Percentiles rank a stretch among this genome's conserved stretches.
phyloP scores from a whole-genome alignment of 2,329 filamentous ascomycete genomes.

The Clarireedia hainanense region DNA sequence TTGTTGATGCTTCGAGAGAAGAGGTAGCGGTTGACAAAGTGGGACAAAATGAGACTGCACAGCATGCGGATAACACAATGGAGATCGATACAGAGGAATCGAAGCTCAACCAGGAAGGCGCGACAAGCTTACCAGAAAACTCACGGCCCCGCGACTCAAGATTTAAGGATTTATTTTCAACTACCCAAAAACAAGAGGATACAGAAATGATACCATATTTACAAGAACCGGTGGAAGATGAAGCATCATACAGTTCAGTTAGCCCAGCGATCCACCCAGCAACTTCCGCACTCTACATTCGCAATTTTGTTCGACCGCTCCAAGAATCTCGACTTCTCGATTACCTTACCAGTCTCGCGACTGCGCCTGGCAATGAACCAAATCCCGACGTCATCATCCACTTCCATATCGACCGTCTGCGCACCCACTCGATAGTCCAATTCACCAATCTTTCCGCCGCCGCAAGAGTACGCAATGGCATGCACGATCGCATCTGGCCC shows the following conservation, averaged over 20 bases:
- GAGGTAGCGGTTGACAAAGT: conserved; percentile 12
- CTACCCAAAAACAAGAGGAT: conserved; percentile 7
- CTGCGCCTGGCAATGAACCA: conserved; percentile 42
- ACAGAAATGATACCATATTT: conserved; percentile 13
- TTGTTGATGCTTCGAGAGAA: conserved; percentile 15
- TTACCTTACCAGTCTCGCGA: conserved; percentile 63
- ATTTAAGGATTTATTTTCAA: conserved; percentile 38
- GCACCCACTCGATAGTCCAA: conserved; percentile 77
- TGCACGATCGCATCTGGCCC: conserved; percentile 80
- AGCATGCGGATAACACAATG: conserved; percentile 1
- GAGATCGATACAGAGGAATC: conserved; percentile 6
- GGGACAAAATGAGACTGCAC: background rate
- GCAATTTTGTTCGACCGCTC: conserved; percentile 82
- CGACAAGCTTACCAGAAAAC: conserved; percentile 5
- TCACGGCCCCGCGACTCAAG: conserved; percentile 32
- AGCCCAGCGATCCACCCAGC: conserved; percentile 60
- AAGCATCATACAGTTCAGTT: conserved; percentile 28
- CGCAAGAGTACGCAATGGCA: conserved; percentile 62
- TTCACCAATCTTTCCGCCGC: conserved; percentile 66
- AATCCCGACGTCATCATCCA: conserved; percentile 50
- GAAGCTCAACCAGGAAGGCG: background rate
- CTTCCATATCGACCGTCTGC: conserved; percentile 77
- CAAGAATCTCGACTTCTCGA: conserved; percentile 58
- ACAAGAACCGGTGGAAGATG: conserved; percentile 8
- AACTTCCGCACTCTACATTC: conserved; percentile 77